phyloP scores from a whole-genome alignment of 257 asterid species.

The Capsicum baccatum region DNA sequence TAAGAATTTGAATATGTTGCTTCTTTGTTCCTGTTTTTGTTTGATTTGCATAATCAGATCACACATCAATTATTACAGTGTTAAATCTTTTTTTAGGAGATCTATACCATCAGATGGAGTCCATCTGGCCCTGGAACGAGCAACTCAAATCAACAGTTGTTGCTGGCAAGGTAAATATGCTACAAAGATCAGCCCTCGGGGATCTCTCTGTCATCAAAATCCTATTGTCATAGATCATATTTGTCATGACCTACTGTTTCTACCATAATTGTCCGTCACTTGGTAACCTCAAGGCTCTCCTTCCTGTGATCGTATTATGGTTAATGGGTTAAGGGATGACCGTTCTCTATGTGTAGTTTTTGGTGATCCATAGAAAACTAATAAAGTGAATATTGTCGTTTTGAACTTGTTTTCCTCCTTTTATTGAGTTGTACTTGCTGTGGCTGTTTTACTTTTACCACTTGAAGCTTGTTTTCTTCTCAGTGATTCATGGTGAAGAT shows the following conservation, averaged over 20 bases:
- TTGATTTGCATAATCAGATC: conserved; percentile 22
- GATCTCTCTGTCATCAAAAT: neutral
- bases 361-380: neutral
- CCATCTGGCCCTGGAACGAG: conserved; percentile 90
- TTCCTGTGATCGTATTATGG: neutral
- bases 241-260: neutral
- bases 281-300: conserved; percentile 9
- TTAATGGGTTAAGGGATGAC: conserved; percentile 1
- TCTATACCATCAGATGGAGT: conserved; percentile 97
- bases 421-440: neutral
- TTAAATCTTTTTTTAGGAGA: conserved; percentile 62
- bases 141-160: conserved; percentile 78
- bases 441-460: neutral
- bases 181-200: neutral
- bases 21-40: conserved; percentile 11
- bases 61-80: conserved; percentile 27
- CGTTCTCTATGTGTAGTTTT: neutral
- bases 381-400: neutral
- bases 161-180: conserved; percentile 78
- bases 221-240: neutral
- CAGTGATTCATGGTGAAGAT: neutral
- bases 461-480: conserved; percentile 12
- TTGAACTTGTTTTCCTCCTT: neutral
- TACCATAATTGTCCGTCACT: neutral
- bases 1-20: neutral